phyloP scores from a whole-genome alignment of 208 protist genomes.

The Lotmaria passim region DNA sequence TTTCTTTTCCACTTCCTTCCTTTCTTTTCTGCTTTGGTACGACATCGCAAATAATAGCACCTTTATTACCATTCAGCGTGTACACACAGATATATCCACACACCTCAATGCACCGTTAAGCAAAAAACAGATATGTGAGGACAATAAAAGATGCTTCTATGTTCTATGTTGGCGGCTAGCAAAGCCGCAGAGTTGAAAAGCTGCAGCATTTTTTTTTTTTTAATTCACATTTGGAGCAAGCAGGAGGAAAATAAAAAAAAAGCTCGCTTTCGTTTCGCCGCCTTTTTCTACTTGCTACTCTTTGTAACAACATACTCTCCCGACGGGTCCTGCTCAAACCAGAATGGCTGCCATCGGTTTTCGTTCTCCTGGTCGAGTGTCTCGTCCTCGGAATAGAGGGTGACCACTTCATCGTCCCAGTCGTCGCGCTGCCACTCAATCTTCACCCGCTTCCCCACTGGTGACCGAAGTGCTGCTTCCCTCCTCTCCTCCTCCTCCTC shows the following conservation, averaged over 20 bases:
- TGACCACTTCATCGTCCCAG: constrained; percentile 80
- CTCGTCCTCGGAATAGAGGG: constrained; percentile 78
- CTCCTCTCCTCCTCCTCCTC: constrained; percentile 17
- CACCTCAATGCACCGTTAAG: too few species aligned
- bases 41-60: too few species aligned
- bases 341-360: constrained; percentile 87
- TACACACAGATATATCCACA: too few species aligned
- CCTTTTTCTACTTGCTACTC: constrained; percentile 13
- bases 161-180: too few species aligned
- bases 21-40: too few species aligned
- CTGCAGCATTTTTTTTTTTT: too few species aligned
- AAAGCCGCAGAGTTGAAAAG: too few species aligned
- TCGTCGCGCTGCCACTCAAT: constrained; percentile 86
- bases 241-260: background rate
- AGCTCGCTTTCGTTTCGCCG: background rate
- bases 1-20: too few species aligned
- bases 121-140: too few species aligned
- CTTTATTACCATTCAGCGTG: too few species aligned
- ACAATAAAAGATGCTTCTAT: too few species aligned
- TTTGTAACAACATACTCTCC: constrained; percentile 43
- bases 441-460: constrained; percentile 30
- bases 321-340: constrained; percentile 57
- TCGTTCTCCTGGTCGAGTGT: constrained; percentile 65
- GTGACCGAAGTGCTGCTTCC: background rate
- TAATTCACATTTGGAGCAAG: background rate